A percentile compares a stretch with the other conserved stretches of the same genome.
These are phyloP conservation scores for Suillus variegatus DNA, from an alignment of 768 basidiomycete species.

Conservation along the genomic window DNA sequence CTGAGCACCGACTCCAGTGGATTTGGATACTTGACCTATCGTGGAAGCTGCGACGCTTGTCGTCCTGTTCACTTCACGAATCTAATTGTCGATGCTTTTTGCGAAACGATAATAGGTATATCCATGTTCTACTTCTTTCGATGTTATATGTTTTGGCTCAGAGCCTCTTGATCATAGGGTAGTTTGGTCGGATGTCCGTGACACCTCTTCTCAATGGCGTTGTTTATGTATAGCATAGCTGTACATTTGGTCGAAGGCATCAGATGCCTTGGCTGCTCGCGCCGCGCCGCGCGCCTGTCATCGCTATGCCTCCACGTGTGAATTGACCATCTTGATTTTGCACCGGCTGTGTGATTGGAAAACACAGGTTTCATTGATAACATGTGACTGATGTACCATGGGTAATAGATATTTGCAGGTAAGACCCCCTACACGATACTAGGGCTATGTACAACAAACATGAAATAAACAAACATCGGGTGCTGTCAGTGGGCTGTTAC, in stretches of 20 bases:
- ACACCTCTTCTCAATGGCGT: background rate
- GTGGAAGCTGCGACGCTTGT: constrained; percentile 53
- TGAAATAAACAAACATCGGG: no score
- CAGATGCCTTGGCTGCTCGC: background rate
- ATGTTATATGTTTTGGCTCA: background rate
- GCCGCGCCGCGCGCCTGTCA: background rate
- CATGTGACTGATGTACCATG: background rate
- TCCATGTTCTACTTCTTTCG: background rate
- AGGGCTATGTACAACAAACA: no score
- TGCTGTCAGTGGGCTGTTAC: no score
- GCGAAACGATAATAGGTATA: background rate
- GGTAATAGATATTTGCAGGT: no score
- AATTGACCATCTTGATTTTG: background rate
- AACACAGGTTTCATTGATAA: background rate
- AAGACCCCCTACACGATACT: no score
- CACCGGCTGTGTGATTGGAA: background rate
- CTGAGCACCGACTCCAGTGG: constrained; percentile 39
- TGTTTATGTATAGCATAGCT: background rate
- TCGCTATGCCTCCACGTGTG: background rate
- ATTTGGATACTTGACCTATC: constrained; percentile 37
- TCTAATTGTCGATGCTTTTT: background rate
- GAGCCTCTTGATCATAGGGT: background rate
- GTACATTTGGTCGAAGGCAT: background rate
- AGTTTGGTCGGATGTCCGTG: background rate
- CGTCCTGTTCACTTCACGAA: constrained; percentile 33